Conservation (phyloP, 2,329 filamentous ascomycete genomes). For the Pyrenophora seminiperda region DNA sequence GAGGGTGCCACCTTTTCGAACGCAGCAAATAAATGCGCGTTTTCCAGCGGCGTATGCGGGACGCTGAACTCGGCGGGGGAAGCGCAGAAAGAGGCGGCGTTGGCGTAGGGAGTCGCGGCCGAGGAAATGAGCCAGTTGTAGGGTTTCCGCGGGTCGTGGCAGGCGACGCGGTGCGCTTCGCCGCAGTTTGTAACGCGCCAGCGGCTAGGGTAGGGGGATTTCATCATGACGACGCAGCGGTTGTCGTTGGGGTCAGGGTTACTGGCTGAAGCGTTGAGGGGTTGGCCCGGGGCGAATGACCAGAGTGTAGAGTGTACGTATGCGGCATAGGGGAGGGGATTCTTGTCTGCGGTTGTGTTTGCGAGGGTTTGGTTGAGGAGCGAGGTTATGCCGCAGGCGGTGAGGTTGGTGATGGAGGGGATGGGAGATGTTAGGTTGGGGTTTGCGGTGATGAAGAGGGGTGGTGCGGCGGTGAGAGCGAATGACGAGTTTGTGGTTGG, state of each 20-base stretch:
- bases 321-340: constrained; percentile 56
- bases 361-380: constrained; percentile 62
- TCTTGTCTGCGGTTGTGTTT: constrained; percentile 56
- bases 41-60: constrained; percentile 68
- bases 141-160: constrained; percentile 59
- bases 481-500: constrained; percentile 57
- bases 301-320: constrained; percentile 60
- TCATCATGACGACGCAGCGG: constrained; percentile 63
- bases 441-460: constrained; percentile 23
- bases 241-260: constrained; percentile 28
- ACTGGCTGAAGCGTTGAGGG: constrained; percentile 52
- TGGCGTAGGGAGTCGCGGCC: constrained; percentile 51
- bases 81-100: constrained; percentile 55
- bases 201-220: constrained; percentile 53
- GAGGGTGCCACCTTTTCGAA: constrained; percentile 15
- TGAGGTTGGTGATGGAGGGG: constrained; percentile 48
- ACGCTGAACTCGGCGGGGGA: constrained; percentile 58
- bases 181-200: constrained; percentile 65
- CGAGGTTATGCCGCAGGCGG: constrained; percentile 65
- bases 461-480: constrained; percentile 31
- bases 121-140: constrained; percentile 63
- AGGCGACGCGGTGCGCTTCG: constrained; percentile 59
- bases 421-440: constrained; percentile 33
- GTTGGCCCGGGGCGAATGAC: constrained; percentile 65
- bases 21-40: constrained; percentile 58